Evolutionary conservation across 1,284 basidiomycete genomes (phyloP).

Genomic region (Phlebopus sp.): DNA sequence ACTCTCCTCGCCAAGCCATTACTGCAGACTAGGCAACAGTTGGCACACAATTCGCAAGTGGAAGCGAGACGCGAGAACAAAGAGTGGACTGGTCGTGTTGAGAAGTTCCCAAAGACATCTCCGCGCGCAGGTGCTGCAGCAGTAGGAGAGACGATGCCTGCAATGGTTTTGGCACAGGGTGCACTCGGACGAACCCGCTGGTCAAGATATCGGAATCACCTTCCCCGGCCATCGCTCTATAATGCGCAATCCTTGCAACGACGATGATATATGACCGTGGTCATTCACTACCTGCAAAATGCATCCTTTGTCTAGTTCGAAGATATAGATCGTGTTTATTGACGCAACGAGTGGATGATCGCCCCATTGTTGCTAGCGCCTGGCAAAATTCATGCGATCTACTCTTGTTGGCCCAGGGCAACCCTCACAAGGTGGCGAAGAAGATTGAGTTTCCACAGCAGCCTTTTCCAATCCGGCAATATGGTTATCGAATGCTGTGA

Average conservation of each 20-base stretch:
- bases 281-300: too few species aligned
- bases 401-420: slow-evolving; percentile 51
- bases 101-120: slow-evolving; percentile 31
- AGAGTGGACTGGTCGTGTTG: slow-evolving; percentile 15
- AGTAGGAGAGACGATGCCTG: slow-evolving; percentile 49
- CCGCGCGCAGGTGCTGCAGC: slow-evolving; percentile 45
- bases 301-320: background rate
- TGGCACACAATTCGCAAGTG: slow-evolving; percentile 18
- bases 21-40: slow-evolving; percentile 22
- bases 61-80: slow-evolving; percentile 33
- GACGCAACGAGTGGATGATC: background rate
- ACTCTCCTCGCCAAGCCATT: slow-evolving; percentile 53
- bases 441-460: slow-evolving; percentile 56
- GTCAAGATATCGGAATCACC: slow-evolving; percentile 10
- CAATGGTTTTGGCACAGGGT: slow-evolving; percentile 46
- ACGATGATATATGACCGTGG: slow-evolving; percentile 7
- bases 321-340: background rate
- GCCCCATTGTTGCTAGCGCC: too few species aligned
- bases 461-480: slow-evolving; percentile 59
- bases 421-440: slow-evolving; percentile 43
- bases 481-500: slow-evolving; percentile 69
- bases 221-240: slow-evolving; percentile 17
- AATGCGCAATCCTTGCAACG: slow-evolving; percentile 21
- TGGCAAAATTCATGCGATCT: slow-evolving; percentile 46
- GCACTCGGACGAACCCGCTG: slow-evolving; percentile 38